phyloP scores from a whole-genome alignment of 106 monocot genomes.

The Dendrobium chrysotoxum region DNA sequence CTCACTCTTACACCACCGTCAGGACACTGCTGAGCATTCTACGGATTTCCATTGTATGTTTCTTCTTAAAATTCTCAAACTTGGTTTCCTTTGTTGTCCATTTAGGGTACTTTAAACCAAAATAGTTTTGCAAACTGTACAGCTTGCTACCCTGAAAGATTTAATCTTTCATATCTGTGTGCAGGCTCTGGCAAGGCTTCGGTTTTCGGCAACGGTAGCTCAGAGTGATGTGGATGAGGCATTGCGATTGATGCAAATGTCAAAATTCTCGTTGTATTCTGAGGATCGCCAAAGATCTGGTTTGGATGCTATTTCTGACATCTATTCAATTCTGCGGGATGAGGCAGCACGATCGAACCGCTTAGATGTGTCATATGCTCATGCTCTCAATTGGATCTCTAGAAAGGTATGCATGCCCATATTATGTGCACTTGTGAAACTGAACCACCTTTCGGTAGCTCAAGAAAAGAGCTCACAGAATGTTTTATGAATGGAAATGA shows the following conservation, averaged over 20 bases:
- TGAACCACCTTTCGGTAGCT: not conserved
- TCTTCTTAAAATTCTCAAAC: not conserved
- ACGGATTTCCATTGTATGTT: slow-evolving; percentile 88
- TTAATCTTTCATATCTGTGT: slow-evolving; percentile 1
- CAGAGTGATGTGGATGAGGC: slow-evolving; percentile 99
- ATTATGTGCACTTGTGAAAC: not conserved
- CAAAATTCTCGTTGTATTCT: slow-evolving; percentile 89
- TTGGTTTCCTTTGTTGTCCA: not conserved
- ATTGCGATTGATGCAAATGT: slow-evolving; percentile 95
- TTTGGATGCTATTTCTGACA: slow-evolving; percentile 98
- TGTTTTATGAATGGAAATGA: not conserved
- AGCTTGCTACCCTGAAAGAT: not conserved
- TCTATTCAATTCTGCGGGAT: slow-evolving; percentile 89
- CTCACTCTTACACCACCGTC: slow-evolving; percentile 92
- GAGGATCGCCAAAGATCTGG: slow-evolving; percentile 93
- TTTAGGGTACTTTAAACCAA: not conserved
- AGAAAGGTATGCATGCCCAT: slow-evolving; percentile 65
- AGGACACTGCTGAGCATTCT: slow-evolving; percentile 97
- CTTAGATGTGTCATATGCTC: slow-evolving; percentile 83
- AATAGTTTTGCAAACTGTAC: not conserved
- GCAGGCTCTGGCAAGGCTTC: slow-evolving; percentile 91
- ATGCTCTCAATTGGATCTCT: slow-evolving; percentile 96
- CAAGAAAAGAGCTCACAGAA: not conserved
- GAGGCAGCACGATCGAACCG: slow-evolving; percentile 80
- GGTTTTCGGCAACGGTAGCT: slow-evolving; percentile 83